A percentile compares a stretch with the other conserved stretches of the same genome.
Evolutionary conservation across 2,329 filamentous ascomycete species (phyloP).

Genomic region (Didymella exigua): DNA sequence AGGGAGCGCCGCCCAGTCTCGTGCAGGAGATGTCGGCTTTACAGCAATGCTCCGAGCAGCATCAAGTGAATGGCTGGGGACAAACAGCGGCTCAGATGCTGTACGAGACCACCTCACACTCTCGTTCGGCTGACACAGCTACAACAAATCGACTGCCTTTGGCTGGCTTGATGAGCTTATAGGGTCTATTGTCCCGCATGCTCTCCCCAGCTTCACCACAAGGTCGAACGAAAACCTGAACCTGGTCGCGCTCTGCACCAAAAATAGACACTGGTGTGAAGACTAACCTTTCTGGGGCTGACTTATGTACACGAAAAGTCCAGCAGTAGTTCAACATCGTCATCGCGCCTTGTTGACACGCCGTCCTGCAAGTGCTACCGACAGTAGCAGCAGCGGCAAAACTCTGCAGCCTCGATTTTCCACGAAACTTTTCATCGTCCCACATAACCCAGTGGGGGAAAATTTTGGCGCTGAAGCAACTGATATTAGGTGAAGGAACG

Average conservation of each 20-base stretch:
- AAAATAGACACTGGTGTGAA: background rate
- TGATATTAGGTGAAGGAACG: too few species aligned
- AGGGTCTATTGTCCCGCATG: background rate
- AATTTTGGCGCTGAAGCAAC: too few species aligned
- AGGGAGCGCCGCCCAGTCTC: background rate
- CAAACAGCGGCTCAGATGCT: background rate
- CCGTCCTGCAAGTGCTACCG: background rate
- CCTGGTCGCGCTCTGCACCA: background rate
- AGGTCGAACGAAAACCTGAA: background rate
- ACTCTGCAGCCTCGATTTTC: background rate
- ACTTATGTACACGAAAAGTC: background rate
- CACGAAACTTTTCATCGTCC: background rate
- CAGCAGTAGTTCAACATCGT: conserved; percentile 1
- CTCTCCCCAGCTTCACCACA: background rate
- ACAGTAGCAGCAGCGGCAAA: background rate
- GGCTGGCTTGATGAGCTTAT: background rate
- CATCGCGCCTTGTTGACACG: conserved; percentile 4
- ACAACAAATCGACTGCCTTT: background rate
- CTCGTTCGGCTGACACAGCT: background rate
- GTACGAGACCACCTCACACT: background rate
- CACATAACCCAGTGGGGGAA: background rate
- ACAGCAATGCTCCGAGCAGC: background rate
- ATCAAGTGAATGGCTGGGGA: background rate
- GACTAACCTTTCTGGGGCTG: background rate
- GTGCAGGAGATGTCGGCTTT: background rate